Base-by-base conservation (phyloP, 345 rosid genomes). In the Ceriops tagal region DNA sequence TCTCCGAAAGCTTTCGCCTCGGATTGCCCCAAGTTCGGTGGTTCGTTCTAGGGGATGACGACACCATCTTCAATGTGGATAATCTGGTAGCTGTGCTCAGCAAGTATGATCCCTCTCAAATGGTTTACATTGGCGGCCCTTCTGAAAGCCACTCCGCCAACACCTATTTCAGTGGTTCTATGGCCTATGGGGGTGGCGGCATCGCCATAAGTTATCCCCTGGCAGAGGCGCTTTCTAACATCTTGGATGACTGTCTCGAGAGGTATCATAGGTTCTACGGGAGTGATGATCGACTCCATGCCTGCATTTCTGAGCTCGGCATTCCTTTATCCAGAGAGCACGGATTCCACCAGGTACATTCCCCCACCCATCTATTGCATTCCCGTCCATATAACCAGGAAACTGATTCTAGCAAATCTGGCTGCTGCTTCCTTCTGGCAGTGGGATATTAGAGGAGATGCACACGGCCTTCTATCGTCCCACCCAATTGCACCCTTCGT, bases 151-250 rank as follows among this genome's bases (percentile, higher is more conserved):
- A 93, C 79, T 93, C 97, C 4, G 95, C 97, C 8, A 93, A 91
- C 61, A 75, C 88, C 5, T 89, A 88, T 72, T 93, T 93, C 72
- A 88, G 97, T 72, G 93, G 89, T 65, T 80, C 82, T 8, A 93
- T 93, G 98, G 98, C 92, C 2, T 93, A 79, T 65, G 98, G 98
- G n/a, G 98, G 98, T 18, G 97, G 95, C 1, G 98, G 97, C 37
- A 89, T 93, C 24, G 98, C 98, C 57, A 88, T 93, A 13, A 91
- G 93, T 65, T 87, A 87, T 66, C 89, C 97, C 27, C 75, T 93
- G 15, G 97, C 96, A 0, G 77, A 81, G 73, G 92, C 93, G n/a
- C 82, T 93, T 53, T 81, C 87, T 5, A 74, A 74, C 30, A 80
- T 89, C 70, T 89, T 83, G 20, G 97, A 93, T 5, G 89, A 84